Percentiles rank a stretch among this genome's conserved stretches.
These are phyloP conservation scores for Mycena floridula DNA, from an alignment of 768 basidiomycete genomes.

Conservation along the genomic window DNA sequence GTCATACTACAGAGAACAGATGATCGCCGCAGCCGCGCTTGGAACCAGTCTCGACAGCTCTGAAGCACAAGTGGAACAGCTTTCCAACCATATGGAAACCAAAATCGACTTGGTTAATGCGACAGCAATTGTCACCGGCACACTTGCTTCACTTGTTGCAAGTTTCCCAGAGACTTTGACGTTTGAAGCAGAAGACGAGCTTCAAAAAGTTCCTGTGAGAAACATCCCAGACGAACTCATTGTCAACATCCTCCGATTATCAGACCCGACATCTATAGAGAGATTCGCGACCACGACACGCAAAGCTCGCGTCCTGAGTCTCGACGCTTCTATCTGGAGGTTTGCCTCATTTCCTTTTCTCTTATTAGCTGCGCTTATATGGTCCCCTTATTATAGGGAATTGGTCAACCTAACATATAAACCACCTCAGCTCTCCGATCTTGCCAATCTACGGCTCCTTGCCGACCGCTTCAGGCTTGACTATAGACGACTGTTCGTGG, in stretches of 20 bases:
- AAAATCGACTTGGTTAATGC: slow-evolving; percentile 18
- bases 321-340: slow-evolving; percentile 77
- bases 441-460: slow-evolving; percentile 43
- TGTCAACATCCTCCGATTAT: slow-evolving; percentile 53
- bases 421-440: slow-evolving; percentile 66
- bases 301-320: slow-evolving; percentile 66
- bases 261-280: slow-evolving; percentile 68
- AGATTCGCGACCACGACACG: slow-evolving; percentile 70
- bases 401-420: slow-evolving; percentile 63
- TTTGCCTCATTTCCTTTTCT: slow-evolving; percentile 21
- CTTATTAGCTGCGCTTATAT: not conserved
- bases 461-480: slow-evolving; percentile 49
- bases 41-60: not conserved
- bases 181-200: slow-evolving; percentile 71
- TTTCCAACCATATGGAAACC: slow-evolving; percentile 20
- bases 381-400: slow-evolving; percentile 40
- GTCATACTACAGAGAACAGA: slow-evolving; percentile 57
- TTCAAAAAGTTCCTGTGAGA: slow-evolving; percentile 45
- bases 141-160: slow-evolving; percentile 41
- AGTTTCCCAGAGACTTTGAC: slow-evolving; percentile 40
- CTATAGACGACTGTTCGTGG: slow-evolving; percentile 73
- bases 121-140: slow-evolving; percentile 25
- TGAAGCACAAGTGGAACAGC: slow-evolving; percentile 16
- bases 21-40: slow-evolving; percentile 19
- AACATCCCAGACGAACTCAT: slow-evolving; percentile 74